phyloP scores from a whole-genome alignment of 305 asterid genomes.

The Fraxinus dipetala region DNA sequence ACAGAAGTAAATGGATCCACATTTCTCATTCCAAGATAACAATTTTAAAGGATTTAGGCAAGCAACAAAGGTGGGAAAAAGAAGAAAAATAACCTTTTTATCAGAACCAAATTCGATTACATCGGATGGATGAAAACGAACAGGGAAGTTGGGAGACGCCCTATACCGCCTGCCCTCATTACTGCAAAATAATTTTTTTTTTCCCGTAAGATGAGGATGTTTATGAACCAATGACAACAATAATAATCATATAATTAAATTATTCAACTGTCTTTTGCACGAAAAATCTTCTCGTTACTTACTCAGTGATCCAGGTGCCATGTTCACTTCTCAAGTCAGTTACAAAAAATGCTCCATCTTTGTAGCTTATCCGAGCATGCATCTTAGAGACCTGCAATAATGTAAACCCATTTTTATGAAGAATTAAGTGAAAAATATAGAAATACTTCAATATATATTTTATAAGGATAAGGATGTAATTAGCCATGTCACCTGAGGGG shows the following conservation, averaged over 20 bases:
- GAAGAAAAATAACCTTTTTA: slow-evolving; percentile 44
- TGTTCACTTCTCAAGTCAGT: slow-evolving; percentile 81
- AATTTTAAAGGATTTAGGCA: background rate
- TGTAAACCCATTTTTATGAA: background rate
- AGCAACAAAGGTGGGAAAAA: background rate
- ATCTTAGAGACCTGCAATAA: slow-evolving; percentile 54
- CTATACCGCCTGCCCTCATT: slow-evolving; percentile 65
- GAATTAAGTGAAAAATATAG: background rate
- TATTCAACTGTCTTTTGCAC: background rate
- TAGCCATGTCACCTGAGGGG: slow-evolving; percentile 52
- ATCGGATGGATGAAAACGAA: slow-evolving; percentile 78
- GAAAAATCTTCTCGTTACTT: slow-evolving; percentile 12
- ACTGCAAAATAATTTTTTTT: slow-evolving; percentile 35
- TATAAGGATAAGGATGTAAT: background rate
- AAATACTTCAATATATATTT: background rate
- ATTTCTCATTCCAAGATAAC: background rate
- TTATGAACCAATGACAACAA: background rate
- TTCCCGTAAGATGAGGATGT: background rate
- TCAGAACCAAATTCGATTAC: slow-evolving; percentile 79
- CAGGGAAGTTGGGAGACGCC: slow-evolving; percentile 62
- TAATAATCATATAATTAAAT: background rate
- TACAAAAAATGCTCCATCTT: slow-evolving; percentile 65
- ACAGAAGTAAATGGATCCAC: background rate
- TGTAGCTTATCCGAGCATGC: slow-evolving; percentile 78
- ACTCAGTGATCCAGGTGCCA: slow-evolving; percentile 89